These are phyloP conservation scores for Aspergillus ruber DNA, from an alignment of 2,329 filamentous ascomycete species.

Conservation along the genomic window DNA sequence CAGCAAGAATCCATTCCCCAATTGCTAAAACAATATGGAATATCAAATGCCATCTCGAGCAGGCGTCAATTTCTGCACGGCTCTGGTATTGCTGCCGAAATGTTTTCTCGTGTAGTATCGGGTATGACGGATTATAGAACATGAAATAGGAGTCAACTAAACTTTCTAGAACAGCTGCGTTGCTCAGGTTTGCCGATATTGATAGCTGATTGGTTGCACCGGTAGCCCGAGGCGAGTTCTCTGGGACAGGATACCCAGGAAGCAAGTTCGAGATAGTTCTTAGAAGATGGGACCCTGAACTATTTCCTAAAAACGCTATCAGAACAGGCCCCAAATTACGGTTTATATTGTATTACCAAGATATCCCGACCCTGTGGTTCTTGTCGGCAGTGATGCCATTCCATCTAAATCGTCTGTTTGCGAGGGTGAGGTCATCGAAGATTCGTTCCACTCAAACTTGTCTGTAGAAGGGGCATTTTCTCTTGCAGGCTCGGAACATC, in stretches of 20 bases:
- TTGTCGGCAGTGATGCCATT: slow-evolving; percentile 10
- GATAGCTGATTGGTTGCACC: slow-evolving; percentile 1
- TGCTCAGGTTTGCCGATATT: slow-evolving; percentile 1
- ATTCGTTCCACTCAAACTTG: slow-evolving; percentile 11
- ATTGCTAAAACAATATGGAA: slow-evolving; percentile 21
- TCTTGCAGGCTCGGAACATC: not conserved
- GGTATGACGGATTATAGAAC: slow-evolving; percentile 19
- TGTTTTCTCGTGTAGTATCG: slow-evolving; percentile 21
- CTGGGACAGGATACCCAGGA: slow-evolving; percentile 1
- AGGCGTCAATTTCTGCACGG: slow-evolving; percentile 6
- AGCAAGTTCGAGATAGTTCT: slow-evolving; percentile 9
- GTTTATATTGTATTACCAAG: slow-evolving; percentile 5
- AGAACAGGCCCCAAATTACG: not conserved
- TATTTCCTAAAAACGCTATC: slow-evolving; percentile 7
- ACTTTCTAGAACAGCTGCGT: slow-evolving; percentile 6
- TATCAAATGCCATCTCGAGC: slow-evolving; percentile 17
- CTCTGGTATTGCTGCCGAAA: slow-evolving; percentile 15
- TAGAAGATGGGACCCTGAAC: slow-evolving; percentile 10
- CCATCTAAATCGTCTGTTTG: slow-evolving; percentile 5
- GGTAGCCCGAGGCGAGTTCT: not conserved
- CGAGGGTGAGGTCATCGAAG: slow-evolving; percentile 3
- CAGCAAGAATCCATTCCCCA: slow-evolving; percentile 14
- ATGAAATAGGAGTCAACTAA: slow-evolving; percentile 22
- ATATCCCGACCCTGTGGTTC: slow-evolving; percentile 7
- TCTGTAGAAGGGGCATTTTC: slow-evolving; percentile 2